Evolutionary conservation across 495 filamentous ascomycete species (phyloP).

Genomic region (Lineolata rhizophorae): DNA sequence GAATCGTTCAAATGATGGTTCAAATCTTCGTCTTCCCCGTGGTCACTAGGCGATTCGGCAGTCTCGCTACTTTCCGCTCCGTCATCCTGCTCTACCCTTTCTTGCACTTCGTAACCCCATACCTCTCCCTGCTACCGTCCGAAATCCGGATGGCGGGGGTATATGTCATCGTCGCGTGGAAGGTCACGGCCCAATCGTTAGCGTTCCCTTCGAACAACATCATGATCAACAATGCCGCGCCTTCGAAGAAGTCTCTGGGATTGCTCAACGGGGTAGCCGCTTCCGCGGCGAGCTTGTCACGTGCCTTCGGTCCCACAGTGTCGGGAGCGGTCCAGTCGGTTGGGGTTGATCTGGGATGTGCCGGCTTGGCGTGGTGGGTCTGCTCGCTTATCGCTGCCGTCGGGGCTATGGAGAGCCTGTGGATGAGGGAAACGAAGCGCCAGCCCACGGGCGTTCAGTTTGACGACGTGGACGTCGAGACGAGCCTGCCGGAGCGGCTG

Average conservation of each 20-base stretch:
- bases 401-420: conserved; percentile 37
- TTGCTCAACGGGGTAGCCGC: conserved; percentile 85
- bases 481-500: neutral
- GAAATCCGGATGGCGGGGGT: conserved; percentile 46
- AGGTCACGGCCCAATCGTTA: conserved; percentile 68
- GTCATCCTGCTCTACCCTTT: conserved; percentile 67
- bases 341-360: conserved; percentile 57
- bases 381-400: conserved; percentile 51
- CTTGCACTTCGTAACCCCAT: conserved; percentile 71
- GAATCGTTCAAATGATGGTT: conserved; percentile 67
- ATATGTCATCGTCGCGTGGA: conserved; percentile 58
- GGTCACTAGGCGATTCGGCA: conserved; percentile 47
- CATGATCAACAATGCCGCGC: conserved; percentile 64
- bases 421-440: conserved; percentile 15
- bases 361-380: conserved; percentile 83
- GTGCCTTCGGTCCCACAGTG: conserved; percentile 72
- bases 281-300: conserved; percentile 66
- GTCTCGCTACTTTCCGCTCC: conserved; percentile 56
- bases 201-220: conserved; percentile 74
- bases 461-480: neutral
- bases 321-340: conserved; percentile 67
- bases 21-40: conserved; percentile 68
- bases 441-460: neutral
- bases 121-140: conserved; percentile 63
- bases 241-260: conserved; percentile 58